A percentile compares a stretch with the other conserved stretches of the same genome.
Evolutionary conservation across 805 yeast species (phyloP).

Genomic region (Starmerella vitae): DNA sequence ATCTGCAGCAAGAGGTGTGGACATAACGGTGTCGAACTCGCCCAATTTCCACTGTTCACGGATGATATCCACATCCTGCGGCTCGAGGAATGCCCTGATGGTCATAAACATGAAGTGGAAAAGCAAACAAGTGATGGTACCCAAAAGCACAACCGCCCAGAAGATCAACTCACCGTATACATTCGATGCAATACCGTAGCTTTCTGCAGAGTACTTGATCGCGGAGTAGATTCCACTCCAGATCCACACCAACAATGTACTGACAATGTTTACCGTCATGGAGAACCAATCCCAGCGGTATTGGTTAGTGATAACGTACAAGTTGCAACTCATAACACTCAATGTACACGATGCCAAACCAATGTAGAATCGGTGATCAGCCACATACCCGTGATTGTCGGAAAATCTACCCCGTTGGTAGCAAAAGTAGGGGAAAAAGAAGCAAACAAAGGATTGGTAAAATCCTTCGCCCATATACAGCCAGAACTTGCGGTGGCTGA

Average conservation of each 20-base stretch:
- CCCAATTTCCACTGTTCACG: conserved; percentile 48
- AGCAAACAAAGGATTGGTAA: conserved; percentile 59
- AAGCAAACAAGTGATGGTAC: conserved; percentile 40
- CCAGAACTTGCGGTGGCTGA: conserved; percentile 48
- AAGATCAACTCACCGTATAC: conserved; percentile 46
- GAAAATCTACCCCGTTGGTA: conserved; percentile 33
- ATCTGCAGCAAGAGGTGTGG: conserved; percentile 23
- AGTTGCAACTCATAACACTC: conserved; percentile 50
- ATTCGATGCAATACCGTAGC: conserved; percentile 50
- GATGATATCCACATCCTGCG: conserved; percentile 56
- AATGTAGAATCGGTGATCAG: conserved; percentile 54
- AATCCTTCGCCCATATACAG: conserved; percentile 57
- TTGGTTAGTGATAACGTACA: conserved; percentile 55
- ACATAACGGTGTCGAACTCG: conserved; percentile 31
- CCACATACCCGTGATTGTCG: conserved; percentile 15
- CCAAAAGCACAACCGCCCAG: conserved; percentile 54
- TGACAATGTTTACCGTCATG: conserved; percentile 38
- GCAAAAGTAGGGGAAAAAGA: conserved; percentile 54
- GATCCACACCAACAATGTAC: conserved; percentile 46
- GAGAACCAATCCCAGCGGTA: conserved; percentile 70
- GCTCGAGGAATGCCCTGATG: conserved; percentile 39
- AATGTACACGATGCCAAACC: conserved; percentile 54
- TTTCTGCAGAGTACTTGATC: conserved; percentile 38
- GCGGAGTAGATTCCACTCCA: conserved; percentile 80
- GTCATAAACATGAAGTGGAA: conserved; percentile 51